These are phyloP conservation scores for Spergularia marina DNA, from an alignment of 148 eudicot species.

Conservation along the genomic window DNA sequence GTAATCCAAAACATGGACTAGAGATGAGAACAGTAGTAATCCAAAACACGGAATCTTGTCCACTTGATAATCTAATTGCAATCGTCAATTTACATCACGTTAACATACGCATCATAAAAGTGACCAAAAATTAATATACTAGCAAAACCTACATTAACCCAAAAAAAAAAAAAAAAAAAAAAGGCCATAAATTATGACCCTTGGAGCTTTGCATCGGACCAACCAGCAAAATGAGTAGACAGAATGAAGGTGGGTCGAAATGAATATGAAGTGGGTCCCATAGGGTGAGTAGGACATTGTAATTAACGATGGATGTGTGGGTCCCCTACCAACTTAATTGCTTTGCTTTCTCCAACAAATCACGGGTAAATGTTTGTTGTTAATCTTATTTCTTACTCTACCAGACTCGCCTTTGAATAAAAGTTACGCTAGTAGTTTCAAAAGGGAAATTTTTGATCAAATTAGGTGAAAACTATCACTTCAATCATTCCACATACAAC, in stretches of 20 bases:
- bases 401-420: slow-evolving; percentile 1
- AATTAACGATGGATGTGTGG: slow-evolving; percentile 20
- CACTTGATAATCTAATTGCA: not conserved
- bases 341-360: slow-evolving; percentile 18
- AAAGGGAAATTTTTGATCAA: no score
- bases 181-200: not conserved
- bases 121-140: slow-evolving; percentile 10
- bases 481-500: no score
- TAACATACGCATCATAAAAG: slow-evolving; percentile 13
- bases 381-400: not conserved
- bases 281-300: slow-evolving; percentile 11
- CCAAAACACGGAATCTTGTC: not conserved
- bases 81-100: not conserved
- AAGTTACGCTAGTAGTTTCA: not conserved
- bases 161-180: not conserved
- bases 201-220: not conserved
- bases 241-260: slow-evolving; percentile 8
- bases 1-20: no score
- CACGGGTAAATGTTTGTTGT: slow-evolving; percentile 5
- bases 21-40: no score
- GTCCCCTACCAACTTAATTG: not conserved
- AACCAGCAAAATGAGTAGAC: slow-evolving; percentile 5
- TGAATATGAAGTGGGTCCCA: slow-evolving; percentile 11
- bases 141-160: not conserved
- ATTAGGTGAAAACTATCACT: no score